Evolutionary conservation across 2,329 filamentous ascomycete species (phyloP).

Genomic region (Stemphylium lycopersici): DNA sequence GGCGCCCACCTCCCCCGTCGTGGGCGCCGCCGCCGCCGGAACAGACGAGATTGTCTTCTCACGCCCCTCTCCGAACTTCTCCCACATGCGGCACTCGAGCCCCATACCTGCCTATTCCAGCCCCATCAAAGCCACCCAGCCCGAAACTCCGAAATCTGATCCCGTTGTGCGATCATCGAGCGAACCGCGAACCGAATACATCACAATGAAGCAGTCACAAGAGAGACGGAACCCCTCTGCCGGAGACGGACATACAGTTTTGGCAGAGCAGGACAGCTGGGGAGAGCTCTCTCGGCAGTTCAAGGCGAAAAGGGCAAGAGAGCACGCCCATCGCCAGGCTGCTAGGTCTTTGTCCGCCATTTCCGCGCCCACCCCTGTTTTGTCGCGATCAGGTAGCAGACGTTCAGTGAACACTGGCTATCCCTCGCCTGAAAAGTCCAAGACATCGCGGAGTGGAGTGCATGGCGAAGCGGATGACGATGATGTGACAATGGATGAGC

Average conservation of each 20-base stretch:
- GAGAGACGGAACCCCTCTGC: slow-evolving; percentile 42
- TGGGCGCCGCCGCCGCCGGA: slow-evolving; percentile 43
- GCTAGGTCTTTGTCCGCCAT: slow-evolving; percentile 34
- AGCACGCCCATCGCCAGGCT: slow-evolving; percentile 31
- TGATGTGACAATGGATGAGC: slow-evolving; percentile 30
- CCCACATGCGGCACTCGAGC: slow-evolving; percentile 45
- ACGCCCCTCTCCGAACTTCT: slow-evolving; percentile 54
- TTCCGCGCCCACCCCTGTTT: slow-evolving; percentile 31
- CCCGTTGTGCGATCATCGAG: slow-evolving; percentile 40
- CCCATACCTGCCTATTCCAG: slow-evolving; percentile 47
- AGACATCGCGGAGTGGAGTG: background rate
- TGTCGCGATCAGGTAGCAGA: slow-evolving; percentile 18
- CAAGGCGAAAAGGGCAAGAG: slow-evolving; percentile 24
- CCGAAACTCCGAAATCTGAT: slow-evolving; percentile 27
- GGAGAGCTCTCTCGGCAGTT: slow-evolving; percentile 32
- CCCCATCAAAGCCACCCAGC: slow-evolving; percentile 40
- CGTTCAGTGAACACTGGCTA: slow-evolving; percentile 24
- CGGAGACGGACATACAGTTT: slow-evolving; percentile 16
- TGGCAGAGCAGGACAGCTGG: slow-evolving; percentile 38
- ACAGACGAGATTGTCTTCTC: slow-evolving; percentile 54
- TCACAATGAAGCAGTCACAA: slow-evolving; percentile 54
- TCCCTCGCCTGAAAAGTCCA: slow-evolving; percentile 35
- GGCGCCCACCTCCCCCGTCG: slow-evolving; percentile 52
- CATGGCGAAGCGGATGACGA: slow-evolving; percentile 25
- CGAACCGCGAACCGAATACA: slow-evolving; percentile 52